A percentile compares a stretch with the other conserved stretches of the same genome.
Conservation (phyloP, 148 eudicot genomes). For the Euryodendron excelsum region DNA sequence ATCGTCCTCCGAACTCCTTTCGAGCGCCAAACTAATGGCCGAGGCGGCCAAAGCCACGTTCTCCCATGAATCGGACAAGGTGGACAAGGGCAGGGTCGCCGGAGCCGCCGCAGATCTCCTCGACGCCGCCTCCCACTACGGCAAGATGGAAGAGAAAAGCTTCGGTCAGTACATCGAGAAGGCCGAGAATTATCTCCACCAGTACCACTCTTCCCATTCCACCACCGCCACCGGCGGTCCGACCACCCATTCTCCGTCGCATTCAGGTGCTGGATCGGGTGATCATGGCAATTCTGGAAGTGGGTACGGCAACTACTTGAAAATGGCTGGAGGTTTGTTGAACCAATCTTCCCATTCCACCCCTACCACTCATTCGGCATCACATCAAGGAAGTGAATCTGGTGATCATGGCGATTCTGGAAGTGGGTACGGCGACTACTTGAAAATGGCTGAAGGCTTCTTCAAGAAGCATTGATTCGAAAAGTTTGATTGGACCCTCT, state of each 20-base stretch:
- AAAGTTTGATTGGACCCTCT: background rate
- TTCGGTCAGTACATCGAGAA: constrained; percentile 41
- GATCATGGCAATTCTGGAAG: background rate
- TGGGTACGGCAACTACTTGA: background rate
- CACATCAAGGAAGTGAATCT: background rate
- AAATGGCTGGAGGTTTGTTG: background rate
- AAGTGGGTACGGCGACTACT: constrained; percentile 30
- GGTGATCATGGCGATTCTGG: background rate
- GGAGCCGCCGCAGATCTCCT: constrained; percentile 54
- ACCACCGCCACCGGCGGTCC: constrained; percentile 5
- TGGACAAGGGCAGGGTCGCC: constrained; percentile 47
- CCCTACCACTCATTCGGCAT: background rate
- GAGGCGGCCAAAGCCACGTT: constrained; percentile 41
- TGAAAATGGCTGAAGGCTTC: constrained; percentile 45
- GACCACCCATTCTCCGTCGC: background rate
- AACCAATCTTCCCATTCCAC: background rate
- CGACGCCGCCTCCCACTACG: constrained; percentile 39
- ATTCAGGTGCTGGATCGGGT: background rate
- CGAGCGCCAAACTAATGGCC: constrained; percentile 49
- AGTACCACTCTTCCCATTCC: constrained; percentile 12
- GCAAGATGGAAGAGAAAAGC: constrained; percentile 40
- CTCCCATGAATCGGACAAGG: constrained; percentile 12
- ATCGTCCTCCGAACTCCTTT: constrained; percentile 34
- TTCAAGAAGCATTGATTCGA: constrained; percentile 21
- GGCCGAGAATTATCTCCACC: constrained; percentile 53